Evolutionary conservation across 768 basidiomycete species (phyloP).

Genomic region (Termitomyces sp.): DNA sequence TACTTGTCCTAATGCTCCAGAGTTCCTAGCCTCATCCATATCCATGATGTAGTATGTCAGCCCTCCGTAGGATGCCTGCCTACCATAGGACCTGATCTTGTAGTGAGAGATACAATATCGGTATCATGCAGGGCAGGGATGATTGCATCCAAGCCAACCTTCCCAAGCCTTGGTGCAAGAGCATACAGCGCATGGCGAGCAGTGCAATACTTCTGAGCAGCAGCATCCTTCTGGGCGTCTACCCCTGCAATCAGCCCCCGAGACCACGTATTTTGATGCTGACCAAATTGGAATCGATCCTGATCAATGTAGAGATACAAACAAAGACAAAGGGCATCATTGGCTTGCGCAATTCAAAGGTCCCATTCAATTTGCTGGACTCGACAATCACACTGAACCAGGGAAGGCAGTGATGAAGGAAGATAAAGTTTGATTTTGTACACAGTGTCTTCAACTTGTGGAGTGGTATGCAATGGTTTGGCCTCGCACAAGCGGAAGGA

Average conservation of each 20-base stretch:
- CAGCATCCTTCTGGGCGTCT: slow-evolving; percentile 3
- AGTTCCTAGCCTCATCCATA: too few relatives aligned
- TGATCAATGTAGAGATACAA: slow-evolving; percentile 8
- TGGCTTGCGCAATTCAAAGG: slow-evolving; percentile 12
- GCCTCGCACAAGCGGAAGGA: background rate
- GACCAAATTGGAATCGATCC: slow-evolving; percentile 10
- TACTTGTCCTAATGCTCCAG: too few relatives aligned
- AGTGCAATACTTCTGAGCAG: slow-evolving; percentile 6
- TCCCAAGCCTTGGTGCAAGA: background rate
- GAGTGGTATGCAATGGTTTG: background rate
- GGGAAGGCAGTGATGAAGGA: background rate
- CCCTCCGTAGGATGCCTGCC: background rate
- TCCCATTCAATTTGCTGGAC: slow-evolving; percentile 6
- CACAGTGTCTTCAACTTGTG: background rate
- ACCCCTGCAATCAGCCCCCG: slow-evolving; percentile 1
- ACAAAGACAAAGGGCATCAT: slow-evolving; percentile 7
- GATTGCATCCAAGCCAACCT: slow-evolving; percentile 1
- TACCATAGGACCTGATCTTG: background rate
- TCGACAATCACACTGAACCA: background rate
- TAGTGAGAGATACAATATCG: slow-evolving; percentile 10
- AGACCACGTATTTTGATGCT: slow-evolving; percentile 11
- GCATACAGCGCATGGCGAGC: background rate
- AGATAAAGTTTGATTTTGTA: background rate
- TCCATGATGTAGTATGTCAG: too few relatives aligned
- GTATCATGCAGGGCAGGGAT: slow-evolving; percentile 4